Percentiles rank a stretch among this genome's conserved stretches.
phyloP scores from a whole-genome alignment of 2,329 filamentous ascomycete species.

The Aciculosporium take region DNA sequence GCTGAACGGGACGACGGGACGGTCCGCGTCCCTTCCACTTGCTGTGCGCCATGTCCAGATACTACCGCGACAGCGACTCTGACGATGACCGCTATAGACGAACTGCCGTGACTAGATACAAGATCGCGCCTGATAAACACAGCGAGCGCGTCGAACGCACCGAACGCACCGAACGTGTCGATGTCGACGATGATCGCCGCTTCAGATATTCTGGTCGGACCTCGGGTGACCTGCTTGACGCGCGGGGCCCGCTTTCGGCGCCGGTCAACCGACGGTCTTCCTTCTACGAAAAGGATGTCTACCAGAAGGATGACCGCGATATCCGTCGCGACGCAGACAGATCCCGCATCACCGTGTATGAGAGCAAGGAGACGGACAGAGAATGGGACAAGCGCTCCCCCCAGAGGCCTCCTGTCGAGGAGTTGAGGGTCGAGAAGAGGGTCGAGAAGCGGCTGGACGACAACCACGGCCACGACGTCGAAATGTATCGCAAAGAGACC shows the following conservation, averaged over 20 bases:
- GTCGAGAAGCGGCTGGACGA: conserved; percentile 36
- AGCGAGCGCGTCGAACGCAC: conserved; percentile 26
- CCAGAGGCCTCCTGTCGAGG: conserved; percentile 31
- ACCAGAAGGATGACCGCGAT: conserved; percentile 31
- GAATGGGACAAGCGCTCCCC: conserved; percentile 31
- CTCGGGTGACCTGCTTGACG: conserved; percentile 28
- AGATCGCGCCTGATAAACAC: conserved; percentile 28
- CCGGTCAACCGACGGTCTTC: conserved; percentile 36
- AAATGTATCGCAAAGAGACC: conserved; percentile 46
- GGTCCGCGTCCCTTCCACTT: conserved; percentile 8
- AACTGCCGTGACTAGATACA: conserved; percentile 39
- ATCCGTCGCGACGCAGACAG: conserved; percentile 14
- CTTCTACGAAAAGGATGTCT: conserved; percentile 30
- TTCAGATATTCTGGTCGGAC: conserved; percentile 29
- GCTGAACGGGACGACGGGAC: conserved; percentile 5
- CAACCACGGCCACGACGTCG: conserved; percentile 32
- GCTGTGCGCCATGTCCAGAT: conserved; percentile 18
- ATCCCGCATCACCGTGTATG: conserved; percentile 22
- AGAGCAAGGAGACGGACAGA: conserved; percentile 19
- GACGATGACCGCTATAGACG: conserved; percentile 33
- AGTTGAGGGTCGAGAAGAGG: conserved; percentile 40
- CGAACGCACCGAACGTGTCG: conserved; percentile 24
- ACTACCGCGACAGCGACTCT: conserved; percentile 22
- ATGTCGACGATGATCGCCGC: conserved; percentile 32
- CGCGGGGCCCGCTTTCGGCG: conserved; percentile 23